Conservation (phyloP, 768 basidiomycete species). For the Boletus tomentosulus region DNA sequence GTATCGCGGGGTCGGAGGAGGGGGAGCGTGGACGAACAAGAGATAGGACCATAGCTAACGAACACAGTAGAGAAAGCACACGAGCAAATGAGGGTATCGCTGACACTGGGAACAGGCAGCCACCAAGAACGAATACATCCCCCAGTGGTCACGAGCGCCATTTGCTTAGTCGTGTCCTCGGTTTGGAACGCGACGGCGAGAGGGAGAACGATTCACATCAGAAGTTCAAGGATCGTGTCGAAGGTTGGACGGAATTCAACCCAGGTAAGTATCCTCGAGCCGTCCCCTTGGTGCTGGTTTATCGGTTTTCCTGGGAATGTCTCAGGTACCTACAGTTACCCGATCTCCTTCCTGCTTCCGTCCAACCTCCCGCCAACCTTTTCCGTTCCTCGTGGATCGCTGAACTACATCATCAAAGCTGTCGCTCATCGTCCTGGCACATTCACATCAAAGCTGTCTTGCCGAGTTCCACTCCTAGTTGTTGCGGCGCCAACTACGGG, state of each 20-base stretch:
- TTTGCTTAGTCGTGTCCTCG: constrained; percentile 26
- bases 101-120: not conserved
- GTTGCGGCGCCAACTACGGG: constrained; percentile 77
- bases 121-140: not conserved
- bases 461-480: constrained; percentile 67
- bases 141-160: constrained; percentile 3
- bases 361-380: constrained; percentile 76
- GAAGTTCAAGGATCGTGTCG: constrained; percentile 39
- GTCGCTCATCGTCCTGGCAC: constrained; percentile 84
- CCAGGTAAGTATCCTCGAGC: constrained; percentile 51
- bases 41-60: constrained; percentile 7
- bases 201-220: constrained; percentile 15
- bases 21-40: constrained; percentile 22
- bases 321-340: constrained; percentile 88
- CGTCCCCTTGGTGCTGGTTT: not conserved
- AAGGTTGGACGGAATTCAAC: constrained; percentile 85
- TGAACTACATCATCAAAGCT: constrained; percentile 77
- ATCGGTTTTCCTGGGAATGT: not conserved
- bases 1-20: constrained; percentile 36
- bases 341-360: constrained; percentile 88
- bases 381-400: constrained; percentile 67
- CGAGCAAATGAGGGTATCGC: not conserved
- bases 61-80: not conserved
- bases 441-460: constrained; percentile 70
- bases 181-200: constrained; percentile 16